Conservation (phyloP, 2,329 filamentous ascomycete genomes). For the Thelonectria olida region DNA sequence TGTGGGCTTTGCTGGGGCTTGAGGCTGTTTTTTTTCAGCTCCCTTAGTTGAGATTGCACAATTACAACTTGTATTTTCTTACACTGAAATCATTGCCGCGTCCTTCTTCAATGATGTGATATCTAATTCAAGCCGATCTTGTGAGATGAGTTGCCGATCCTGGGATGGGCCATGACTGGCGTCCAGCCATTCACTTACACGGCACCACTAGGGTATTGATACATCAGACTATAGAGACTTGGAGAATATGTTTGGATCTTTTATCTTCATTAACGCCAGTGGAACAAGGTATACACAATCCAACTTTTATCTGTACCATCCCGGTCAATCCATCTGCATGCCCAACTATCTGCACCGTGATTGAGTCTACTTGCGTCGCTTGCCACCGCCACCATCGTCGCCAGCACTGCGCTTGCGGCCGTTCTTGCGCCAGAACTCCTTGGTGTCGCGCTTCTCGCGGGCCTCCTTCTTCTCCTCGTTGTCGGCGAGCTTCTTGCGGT, state of each 20-base stretch:
- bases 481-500: conserved; percentile 84
- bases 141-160: too few species aligned
- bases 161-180: too few species aligned
- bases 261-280: conserved; percentile 37
- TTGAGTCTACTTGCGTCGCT: conserved; percentile 43
- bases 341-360: background rate
- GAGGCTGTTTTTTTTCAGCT: conserved; percentile 16
- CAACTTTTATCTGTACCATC: conserved; percentile 21
- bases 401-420: conserved; percentile 69
- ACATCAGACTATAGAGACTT: too few species aligned
- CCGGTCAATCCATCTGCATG: background rate
- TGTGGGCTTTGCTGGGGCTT: conserved; percentile 32
- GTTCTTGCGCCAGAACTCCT: conserved; percentile 93
- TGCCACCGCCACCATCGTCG: conserved; percentile 44
- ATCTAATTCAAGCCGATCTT: too few species aligned
- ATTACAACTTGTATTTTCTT: conserved; percentile 32
- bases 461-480: conserved; percentile 85
- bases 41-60: conserved; percentile 35
- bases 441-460: conserved; percentile 88
- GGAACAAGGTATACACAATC: conserved; percentile 34
- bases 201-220: too few species aligned
- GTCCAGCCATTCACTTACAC: too few species aligned
- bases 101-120: too few species aligned
- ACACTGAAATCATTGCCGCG: background rate
- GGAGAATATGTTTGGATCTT: conserved; percentile 6